A percentile compares a stretch with the other conserved stretches of the same genome.
phyloP scores from a whole-genome alignment of 2,329 filamentous ascomycete genomes.

The Orbilia brochopaga region DNA sequence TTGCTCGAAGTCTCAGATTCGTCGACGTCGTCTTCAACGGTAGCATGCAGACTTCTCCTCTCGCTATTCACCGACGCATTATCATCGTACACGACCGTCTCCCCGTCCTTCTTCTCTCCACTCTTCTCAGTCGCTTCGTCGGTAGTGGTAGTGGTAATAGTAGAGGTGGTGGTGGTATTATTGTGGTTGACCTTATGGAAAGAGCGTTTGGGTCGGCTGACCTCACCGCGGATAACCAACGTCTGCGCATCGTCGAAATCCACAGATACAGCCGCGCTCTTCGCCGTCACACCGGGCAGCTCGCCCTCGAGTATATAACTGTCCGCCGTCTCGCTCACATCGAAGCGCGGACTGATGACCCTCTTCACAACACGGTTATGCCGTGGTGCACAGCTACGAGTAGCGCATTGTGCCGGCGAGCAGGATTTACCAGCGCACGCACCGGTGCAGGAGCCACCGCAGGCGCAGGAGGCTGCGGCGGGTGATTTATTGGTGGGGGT shows the following conservation, averaged over 20 bases:
- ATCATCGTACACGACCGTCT: slow-evolving; percentile 38
- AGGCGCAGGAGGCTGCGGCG: background rate
- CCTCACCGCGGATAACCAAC: slow-evolving; percentile 71
- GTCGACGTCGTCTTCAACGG: slow-evolving; percentile 50
- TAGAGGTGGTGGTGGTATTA: slow-evolving; percentile 58
- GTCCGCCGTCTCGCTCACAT: slow-evolving; percentile 72
- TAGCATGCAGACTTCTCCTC: slow-evolving; percentile 49
- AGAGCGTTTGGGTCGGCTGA: slow-evolving; percentile 69
- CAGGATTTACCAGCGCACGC: slow-evolving; percentile 3
- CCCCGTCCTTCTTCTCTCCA: too few relatives aligned
- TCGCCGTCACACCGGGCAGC: slow-evolving; percentile 75
- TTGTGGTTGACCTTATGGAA: slow-evolving; percentile 58
- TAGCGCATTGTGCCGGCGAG: slow-evolving; percentile 35
- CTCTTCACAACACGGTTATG: slow-evolving; percentile 37
- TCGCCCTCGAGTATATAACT: slow-evolving; percentile 80
- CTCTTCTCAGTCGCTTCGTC: too few relatives aligned
- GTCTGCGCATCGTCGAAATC: slow-evolving; percentile 80
- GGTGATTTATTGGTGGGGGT: background rate
- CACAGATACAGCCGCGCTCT: slow-evolving; percentile 69
- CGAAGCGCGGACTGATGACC: slow-evolving; percentile 64
- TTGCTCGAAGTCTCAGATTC: slow-evolving; percentile 38
- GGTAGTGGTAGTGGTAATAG: slow-evolving; percentile 58
- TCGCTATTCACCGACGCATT: slow-evolving; percentile 52
- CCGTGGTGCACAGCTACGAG: slow-evolving; percentile 27
- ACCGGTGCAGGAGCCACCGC: background rate